A percentile compares a stretch with the other conserved stretches of the same genome.
These are phyloP conservation scores for Phialophora verrucosa DNA, from an alignment of 2,329 filamentous ascomycete genomes.

Conservation along the genomic window DNA sequence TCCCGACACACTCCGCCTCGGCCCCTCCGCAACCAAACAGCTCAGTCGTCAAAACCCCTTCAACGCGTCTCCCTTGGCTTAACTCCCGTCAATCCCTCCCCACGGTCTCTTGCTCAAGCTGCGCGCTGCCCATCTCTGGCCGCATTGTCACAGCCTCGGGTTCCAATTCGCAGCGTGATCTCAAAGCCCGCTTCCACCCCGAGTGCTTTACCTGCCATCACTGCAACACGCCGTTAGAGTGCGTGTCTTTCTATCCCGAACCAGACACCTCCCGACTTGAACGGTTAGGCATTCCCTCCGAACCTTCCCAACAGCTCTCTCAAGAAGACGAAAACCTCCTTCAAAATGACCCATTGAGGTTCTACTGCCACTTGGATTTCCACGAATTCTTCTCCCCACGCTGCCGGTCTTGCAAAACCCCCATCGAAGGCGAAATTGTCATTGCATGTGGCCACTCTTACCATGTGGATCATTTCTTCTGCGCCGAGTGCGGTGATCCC, in stretches of 20 bases:
- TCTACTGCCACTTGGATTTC: conserved; percentile 99
- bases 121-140: conserved; percentile 81
- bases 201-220: conserved; percentile 89
- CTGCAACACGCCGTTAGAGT: conserved; percentile 87
- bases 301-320: neutral
- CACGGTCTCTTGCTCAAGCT: conserved; percentile 82
- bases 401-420: conserved; percentile 95
- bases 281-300: conserved; percentile 58
- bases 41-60: conserved; percentile 44
- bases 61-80: conserved; percentile 41
- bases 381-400: conserved; percentile 91
- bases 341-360: conserved; percentile 72
- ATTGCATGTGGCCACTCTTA: conserved; percentile 93
- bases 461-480: conserved; percentile 99
- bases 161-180: conserved; percentile 42
- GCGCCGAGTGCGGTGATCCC: conserved; percentile 92
- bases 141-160: conserved; percentile 86
- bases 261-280: conserved; percentile 73
- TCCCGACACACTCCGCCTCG: conserved; percentile 39
- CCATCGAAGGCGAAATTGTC: conserved; percentile 93
- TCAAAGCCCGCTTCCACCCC: conserved; percentile 75
- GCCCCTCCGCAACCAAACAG: conserved; percentile 45
- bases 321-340: conserved; percentile 1
- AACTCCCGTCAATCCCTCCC: conserved; percentile 50
- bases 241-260: conserved; percentile 94